phyloP scores from a whole-genome alignment of 129 eudicot species.

The Saposhnikovia divaricata region DNA sequence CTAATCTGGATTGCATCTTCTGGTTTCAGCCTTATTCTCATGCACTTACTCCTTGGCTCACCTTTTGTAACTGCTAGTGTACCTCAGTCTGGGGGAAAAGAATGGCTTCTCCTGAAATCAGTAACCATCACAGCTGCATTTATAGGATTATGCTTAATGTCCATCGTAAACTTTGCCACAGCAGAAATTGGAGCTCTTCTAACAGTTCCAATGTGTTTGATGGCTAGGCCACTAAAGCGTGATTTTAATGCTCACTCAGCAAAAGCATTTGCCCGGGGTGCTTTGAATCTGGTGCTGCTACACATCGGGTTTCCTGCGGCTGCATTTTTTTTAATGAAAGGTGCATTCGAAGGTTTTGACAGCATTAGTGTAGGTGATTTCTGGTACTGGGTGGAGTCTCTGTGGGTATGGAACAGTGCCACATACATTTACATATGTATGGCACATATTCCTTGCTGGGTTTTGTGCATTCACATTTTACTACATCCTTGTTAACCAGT shows the following conservation, averaged over 20 bases:
- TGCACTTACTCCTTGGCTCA: conserved; percentile 24
- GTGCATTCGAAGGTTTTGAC: conserved; percentile 39
- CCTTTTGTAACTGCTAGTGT: conserved; percentile 8
- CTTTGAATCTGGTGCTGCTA: conserved; percentile 35
- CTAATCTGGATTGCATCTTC: conserved; percentile 54
- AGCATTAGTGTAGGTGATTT: conserved; percentile 44
- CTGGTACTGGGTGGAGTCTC: conserved; percentile 85
- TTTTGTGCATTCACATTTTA: conserved; percentile 53
- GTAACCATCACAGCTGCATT: conserved; percentile 65
- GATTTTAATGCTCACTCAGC: conserved; percentile 21
- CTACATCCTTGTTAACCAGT: conserved; percentile 47
- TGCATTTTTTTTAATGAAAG: conserved; percentile 43
- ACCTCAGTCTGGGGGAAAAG: conserved; percentile 20
- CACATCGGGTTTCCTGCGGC: conserved; percentile 50
- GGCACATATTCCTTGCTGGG: conserved; percentile 96
- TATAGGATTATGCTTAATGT: conserved; percentile 81
- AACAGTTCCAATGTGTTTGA: conserved; percentile 78
- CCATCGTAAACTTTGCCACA: conserved; percentile 86
- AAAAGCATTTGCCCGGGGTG: conserved; percentile 22
- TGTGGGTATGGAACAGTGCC: conserved; percentile 92
- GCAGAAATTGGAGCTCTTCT: conserved; percentile 90
- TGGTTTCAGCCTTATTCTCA: conserved; percentile 23
- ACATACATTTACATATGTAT: conserved; percentile 72
- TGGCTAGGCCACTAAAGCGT: conserved; percentile 47
- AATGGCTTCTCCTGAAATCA: conserved; percentile 73